Evolutionary conservation across 352 stramenopile species (phyloP).

Genomic region (Thraustochytrium sp.): DNA sequence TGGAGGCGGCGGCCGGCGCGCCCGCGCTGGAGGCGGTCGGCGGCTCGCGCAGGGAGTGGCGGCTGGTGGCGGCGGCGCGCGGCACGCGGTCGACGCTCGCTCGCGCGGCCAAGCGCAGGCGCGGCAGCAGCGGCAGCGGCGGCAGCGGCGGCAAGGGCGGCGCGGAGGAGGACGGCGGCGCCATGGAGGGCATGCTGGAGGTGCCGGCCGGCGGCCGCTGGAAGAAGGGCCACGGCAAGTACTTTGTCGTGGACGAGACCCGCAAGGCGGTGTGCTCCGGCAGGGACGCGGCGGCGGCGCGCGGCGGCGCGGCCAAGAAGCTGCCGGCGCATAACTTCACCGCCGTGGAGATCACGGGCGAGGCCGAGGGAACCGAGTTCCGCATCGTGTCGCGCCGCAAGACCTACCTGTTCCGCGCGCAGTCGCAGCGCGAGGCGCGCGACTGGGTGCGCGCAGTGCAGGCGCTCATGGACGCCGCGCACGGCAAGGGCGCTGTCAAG

Average conservation of each 20-base stretch:
- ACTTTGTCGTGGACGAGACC: constrained; percentile 7
- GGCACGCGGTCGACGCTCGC: no score
- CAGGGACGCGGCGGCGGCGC: not conserved
- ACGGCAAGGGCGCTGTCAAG: not conserved
- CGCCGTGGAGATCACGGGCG: not conserved
- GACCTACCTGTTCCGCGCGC: not conserved
- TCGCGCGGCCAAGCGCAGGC: no score
- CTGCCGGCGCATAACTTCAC: not conserved
- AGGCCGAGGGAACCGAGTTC: not conserved
- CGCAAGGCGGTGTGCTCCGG: constrained; percentile 3
- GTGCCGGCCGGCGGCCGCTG: not conserved
- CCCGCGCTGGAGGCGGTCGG: no score
- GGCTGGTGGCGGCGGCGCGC: no score
- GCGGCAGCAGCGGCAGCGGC: no score
- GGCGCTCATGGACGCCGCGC: not conserved
- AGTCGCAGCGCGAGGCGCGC: not conserved
- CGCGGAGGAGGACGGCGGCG: not conserved
- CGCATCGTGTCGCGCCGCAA: not conserved
- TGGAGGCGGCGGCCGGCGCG: no score
- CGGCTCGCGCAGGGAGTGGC: no score
- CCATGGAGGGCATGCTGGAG: constrained; percentile 20
- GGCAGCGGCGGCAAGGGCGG: no score
- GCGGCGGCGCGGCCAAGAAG: not conserved
- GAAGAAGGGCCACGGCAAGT: not conserved
- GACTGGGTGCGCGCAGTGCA: not conserved